These are phyloP conservation scores for Hexamita inflata DNA, from an alignment of 208 protist genomes.

Conservation along the genomic window DNA sequence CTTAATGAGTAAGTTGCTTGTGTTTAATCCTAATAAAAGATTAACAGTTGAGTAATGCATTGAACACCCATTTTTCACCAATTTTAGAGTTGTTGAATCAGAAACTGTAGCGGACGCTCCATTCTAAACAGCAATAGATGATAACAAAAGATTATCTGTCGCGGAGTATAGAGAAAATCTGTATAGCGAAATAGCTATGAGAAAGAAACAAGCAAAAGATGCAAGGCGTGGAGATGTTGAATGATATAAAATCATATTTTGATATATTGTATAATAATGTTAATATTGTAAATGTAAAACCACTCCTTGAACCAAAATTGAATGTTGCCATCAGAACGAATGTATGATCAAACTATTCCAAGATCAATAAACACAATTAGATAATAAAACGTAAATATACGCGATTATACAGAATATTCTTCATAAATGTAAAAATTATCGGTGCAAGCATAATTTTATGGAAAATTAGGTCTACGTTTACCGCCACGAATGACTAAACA, in stretches of 20 bases:
- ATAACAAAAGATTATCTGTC: slow-evolving; percentile 46
- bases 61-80: slow-evolving; percentile 52
- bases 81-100: slow-evolving; percentile 52
- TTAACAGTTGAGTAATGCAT: slow-evolving; percentile 51
- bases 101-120: slow-evolving; percentile 43
- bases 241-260: not conserved
- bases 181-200: slow-evolving; percentile 53
- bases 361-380: no score
- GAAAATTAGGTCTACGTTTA: no score
- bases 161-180: slow-evolving; percentile 51
- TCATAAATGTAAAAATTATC: no score
- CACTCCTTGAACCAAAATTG: no score
- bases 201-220: slow-evolving; percentile 48
- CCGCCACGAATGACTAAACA: no score
- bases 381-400: no score
- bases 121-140: slow-evolving; percentile 42
- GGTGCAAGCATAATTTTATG: no score
- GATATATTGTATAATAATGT: no score
- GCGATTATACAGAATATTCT: no score
- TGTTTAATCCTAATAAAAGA: slow-evolving; percentile 45
- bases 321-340: no score
- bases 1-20: slow-evolving; percentile 39
- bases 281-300: no score
- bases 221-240: not conserved
- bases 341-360: no score